Evolutionary conservation across 1,139 yeast genomes (phyloP).

Genomic region (Wickerhamomyces sp.): DNA sequence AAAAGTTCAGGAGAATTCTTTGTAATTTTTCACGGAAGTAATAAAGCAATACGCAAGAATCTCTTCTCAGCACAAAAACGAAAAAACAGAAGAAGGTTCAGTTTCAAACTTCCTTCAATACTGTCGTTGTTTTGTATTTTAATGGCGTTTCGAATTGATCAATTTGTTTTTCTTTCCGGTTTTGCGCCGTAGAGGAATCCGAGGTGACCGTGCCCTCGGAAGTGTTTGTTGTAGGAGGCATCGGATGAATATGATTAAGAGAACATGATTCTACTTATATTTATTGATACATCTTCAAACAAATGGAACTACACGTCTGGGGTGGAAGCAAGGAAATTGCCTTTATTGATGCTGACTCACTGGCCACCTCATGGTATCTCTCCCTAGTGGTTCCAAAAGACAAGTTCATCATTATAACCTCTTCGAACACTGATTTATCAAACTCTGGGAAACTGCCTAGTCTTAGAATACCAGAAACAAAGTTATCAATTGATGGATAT

Average conservation of each 20-base stretch:
- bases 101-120: too few relatives aligned
- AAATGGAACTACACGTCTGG: constrained; percentile 23
- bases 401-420: constrained; percentile 39
- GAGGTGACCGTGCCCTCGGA: neutral
- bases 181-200: neutral
- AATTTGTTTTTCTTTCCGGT: neutral
- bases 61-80: neutral
- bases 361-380: constrained; percentile 36
- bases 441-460: constrained; percentile 53
- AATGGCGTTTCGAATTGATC: neutral
- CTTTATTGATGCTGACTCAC: constrained; percentile 39
- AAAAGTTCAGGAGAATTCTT: too few relatives aligned
- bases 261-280: too few relatives aligned
- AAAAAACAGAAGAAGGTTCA: neutral
- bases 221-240: too few relatives aligned
- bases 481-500: constrained; percentile 39
- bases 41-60: too few relatives aligned
- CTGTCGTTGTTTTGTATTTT: neutral
- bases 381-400: constrained; percentile 19
- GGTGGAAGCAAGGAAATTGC: constrained; percentile 19
- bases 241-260: too few relatives aligned
- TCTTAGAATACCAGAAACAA: constrained; percentile 29
- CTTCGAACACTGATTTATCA: constrained; percentile 57
- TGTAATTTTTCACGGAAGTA: too few relatives aligned
- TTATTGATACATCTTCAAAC: too few relatives aligned